Base-by-base conservation (phyloP, 768 basidiomycete genomes). In the Nevesoporus exiguus region DNA sequence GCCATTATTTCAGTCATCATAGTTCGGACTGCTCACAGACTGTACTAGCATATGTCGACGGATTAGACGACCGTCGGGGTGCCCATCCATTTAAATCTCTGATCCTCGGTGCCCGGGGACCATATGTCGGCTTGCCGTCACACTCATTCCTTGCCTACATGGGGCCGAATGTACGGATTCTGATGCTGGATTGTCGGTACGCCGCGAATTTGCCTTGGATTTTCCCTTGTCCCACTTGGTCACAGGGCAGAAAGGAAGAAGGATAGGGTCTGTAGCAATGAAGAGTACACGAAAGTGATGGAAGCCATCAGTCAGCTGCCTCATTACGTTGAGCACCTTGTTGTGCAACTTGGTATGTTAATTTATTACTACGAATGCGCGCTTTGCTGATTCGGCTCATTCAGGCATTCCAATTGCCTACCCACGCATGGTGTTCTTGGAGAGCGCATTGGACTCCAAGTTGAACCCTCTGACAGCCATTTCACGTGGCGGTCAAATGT, bases 341-440 rank as follows among this genome's bases (percentile, higher is more conserved):
- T 96, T 33, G 73, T 98, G 39, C 89, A 90, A 61, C 66, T 94
- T 22, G 95, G 95, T 80, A 64, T 39, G 60, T 56, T 7, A 3
- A 22, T 50, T 22, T 33, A 45, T 47, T 27, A 10, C 9, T 9
- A 27, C 8, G 13, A 31, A 47, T 7, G 30, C 39, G 43, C 29
- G n/a, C n/a, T 27, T 15, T 34, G 29, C 48, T 54, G 14, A 58
- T 42, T 30, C 11, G 22, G 13, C 34, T 34, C 39, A 48, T 37
- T 14, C 50, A 86, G 85, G 85, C 2, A 82, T 90, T 49, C 89
- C 88, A 0, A 86, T 93, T 57, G 92, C 92, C 5, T 98, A 98
- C 67, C 96, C 96, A 29, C 86, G 95, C 47, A 85, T 94, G 84
- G 89, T 90, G 2, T 94, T 96, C 68, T 73, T 97, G 58, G 96